Evolutionary conservation across 2,329 filamentous ascomycete genomes (phyloP).

Genomic region (Trichoderma pleuroti): DNA sequence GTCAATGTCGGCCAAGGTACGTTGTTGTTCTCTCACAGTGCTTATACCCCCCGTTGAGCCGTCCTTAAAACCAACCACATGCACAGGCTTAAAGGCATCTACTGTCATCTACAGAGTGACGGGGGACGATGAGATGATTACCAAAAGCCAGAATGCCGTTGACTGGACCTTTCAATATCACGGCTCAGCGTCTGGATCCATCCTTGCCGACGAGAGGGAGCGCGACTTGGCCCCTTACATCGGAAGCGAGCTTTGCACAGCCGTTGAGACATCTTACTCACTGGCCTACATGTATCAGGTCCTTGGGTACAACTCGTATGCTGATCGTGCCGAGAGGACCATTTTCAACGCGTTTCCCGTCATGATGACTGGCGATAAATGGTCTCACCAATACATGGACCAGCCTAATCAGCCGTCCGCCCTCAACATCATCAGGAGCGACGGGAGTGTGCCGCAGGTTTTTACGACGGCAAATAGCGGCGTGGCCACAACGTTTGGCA

Average conservation of each 20-base stretch:
- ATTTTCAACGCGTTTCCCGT: slow-evolving; percentile 55
- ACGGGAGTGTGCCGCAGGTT: slow-evolving; percentile 26
- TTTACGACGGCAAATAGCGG: slow-evolving; percentile 48
- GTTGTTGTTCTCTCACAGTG: neutral
- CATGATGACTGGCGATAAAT: slow-evolving; percentile 49
- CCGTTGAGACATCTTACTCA: slow-evolving; percentile 35
- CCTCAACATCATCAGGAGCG: slow-evolving; percentile 36
- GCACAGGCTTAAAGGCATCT: slow-evolving; percentile 38
- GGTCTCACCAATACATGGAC: slow-evolving; percentile 54
- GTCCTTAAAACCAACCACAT: neutral
- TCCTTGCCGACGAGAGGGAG: slow-evolving; percentile 41
- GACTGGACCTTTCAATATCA: slow-evolving; percentile 38
- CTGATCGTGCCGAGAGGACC: slow-evolving; percentile 49
- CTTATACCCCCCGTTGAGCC: neutral
- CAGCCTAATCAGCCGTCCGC: slow-evolving; percentile 52
- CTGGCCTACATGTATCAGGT: slow-evolving; percentile 34
- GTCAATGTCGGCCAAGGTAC: slow-evolving; percentile 44
- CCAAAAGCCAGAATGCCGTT: slow-evolving; percentile 37
- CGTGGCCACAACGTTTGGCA: slow-evolving; percentile 41
- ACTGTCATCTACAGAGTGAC: slow-evolving; percentile 40
- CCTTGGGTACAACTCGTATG: slow-evolving; percentile 37
- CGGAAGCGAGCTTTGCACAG: slow-evolving; percentile 36
- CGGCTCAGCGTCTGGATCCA: slow-evolving; percentile 39
- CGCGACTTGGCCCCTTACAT: slow-evolving; percentile 36
- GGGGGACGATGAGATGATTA: slow-evolving; percentile 34